phyloP scores from a whole-genome alignment of 1,284 basidiomycete species.

The Moesziomyces globuligerus region DNA sequence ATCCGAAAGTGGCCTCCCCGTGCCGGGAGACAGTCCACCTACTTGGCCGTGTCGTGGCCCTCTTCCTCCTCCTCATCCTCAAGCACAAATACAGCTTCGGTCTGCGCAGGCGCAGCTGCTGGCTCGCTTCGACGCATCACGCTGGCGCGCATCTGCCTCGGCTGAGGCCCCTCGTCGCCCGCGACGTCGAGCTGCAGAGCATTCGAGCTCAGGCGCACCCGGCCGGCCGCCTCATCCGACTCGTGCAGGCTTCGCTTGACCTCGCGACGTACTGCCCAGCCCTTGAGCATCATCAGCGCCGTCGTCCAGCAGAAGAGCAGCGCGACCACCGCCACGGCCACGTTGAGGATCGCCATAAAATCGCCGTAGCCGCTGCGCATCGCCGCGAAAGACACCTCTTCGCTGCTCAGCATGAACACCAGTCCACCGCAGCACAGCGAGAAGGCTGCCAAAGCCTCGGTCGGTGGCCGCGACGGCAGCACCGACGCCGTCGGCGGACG shows the following conservation, averaged over 20 bases:
- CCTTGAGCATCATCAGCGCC: slow-evolving; percentile 60
- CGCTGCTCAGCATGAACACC: slow-evolving; percentile 88
- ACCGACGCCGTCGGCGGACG: slow-evolving; percentile 71
- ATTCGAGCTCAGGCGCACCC: background rate
- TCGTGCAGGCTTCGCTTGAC: slow-evolving; percentile 9
- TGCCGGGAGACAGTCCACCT: background rate
- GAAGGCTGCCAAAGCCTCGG: slow-evolving; percentile 88
- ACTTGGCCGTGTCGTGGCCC: slow-evolving; percentile 6
- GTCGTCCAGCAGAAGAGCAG: slow-evolving; percentile 60
- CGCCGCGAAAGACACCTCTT: slow-evolving; percentile 88
- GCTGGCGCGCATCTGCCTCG: slow-evolving; percentile 33
- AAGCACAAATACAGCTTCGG: slow-evolving; percentile 41
- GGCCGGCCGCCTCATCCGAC: background rate
- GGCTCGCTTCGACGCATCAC: background rate
- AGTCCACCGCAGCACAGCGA: slow-evolving; percentile 87
- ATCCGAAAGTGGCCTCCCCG: no score
- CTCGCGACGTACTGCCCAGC: slow-evolving; percentile 55
- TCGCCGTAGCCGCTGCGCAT: slow-evolving; percentile 91
- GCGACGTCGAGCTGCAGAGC: slow-evolving; percentile 16
- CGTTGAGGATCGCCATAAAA: slow-evolving; percentile 69
- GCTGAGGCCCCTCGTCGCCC: slow-evolving; percentile 7
- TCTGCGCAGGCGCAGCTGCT: background rate
- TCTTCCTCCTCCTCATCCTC: slow-evolving; percentile 40
- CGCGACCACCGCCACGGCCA: slow-evolving; percentile 58
- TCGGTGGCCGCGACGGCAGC: slow-evolving; percentile 90